These are phyloP conservation scores for Fusarium veterinarium DNA, from an alignment of 2,329 filamentous ascomycete species.

Conservation along the genomic window DNA sequence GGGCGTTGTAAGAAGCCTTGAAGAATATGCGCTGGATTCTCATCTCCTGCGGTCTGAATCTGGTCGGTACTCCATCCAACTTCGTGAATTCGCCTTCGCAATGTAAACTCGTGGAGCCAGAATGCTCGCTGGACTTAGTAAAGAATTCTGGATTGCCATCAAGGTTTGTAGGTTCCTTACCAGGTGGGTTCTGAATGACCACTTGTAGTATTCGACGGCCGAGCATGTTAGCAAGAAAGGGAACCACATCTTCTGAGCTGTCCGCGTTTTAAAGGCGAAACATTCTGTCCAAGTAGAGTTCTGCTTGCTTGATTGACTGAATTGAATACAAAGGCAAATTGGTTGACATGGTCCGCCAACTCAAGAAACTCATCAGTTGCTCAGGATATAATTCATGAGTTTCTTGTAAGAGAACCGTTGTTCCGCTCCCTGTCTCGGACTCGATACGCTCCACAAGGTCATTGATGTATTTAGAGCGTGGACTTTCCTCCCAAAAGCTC, in stretches of 20 bases:
- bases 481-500: background rate
- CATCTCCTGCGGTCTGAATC: background rate
- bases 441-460: background rate
- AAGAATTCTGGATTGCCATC: background rate
- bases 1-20: background rate
- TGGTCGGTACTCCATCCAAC: accelerated
- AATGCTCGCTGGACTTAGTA: background rate
- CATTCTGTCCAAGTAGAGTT: background rate
- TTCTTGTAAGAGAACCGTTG: background rate
- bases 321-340: background rate
- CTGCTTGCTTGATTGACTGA: background rate
- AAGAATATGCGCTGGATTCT: accelerated
- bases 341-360: constrained; percentile 1
- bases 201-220: background rate
- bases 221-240: background rate
- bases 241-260: background rate
- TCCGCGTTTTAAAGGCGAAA: background rate
- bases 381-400: background rate
- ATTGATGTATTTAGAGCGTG: background rate
- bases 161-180: background rate
- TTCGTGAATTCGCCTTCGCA: accelerated
- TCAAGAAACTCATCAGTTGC: constrained; percentile 8
- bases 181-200: background rate
- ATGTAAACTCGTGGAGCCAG: background rate
- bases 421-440: background rate